A percentile compares a stretch with the other conserved stretches of the same genome.
Evolutionary conservation across 2,329 filamentous ascomycete species (phyloP).

Genomic region (Alternaria metachromatica): DNA sequence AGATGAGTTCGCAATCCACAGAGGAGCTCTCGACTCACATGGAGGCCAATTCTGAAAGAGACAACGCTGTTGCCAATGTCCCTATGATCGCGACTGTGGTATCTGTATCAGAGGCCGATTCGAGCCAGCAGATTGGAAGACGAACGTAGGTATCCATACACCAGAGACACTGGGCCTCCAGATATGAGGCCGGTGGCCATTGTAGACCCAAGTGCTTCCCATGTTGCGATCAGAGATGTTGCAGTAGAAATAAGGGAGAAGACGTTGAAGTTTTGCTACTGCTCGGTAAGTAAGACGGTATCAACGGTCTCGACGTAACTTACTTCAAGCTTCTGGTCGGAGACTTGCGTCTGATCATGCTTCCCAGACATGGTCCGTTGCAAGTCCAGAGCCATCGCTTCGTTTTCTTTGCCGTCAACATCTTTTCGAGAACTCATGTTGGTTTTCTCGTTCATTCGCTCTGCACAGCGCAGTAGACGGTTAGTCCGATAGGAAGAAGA

Average conservation of each 20-base stretch:
- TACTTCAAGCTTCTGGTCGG: not conserved
- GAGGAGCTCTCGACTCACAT: slow-evolving; percentile 1
- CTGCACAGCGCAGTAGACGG: not conserved
- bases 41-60: slow-evolving; percentile 7
- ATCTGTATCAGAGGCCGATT: not conserved
- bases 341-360: not conserved
- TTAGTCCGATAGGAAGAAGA: not conserved
- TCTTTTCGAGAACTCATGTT: not conserved
- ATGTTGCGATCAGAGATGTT: slow-evolving; percentile 11
- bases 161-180: slow-evolving; percentile 10
- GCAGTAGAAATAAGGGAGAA: slow-evolving; percentile 8
- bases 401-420: not conserved
- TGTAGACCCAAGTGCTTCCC: slow-evolving; percentile 10
- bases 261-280: slow-evolving; percentile 1
- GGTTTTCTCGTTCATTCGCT: not conserved
- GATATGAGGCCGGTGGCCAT: slow-evolving; percentile 11
- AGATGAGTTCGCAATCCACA: not conserved
- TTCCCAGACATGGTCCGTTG: not conserved
- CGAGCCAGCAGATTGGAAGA: not conserved
- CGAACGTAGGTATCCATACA: slow-evolving; percentile 11
- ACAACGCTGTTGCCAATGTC: slow-evolving; percentile 5
- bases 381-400: not conserved
- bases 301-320: not conserved
- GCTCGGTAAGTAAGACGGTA: not conserved
- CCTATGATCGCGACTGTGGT: slow-evolving; percentile 1